A percentile compares a stretch with the other conserved stretches of the same genome.
Conservation (phyloP, 352 stramenopile genomes). For the Blastocystis sp. region DNA sequence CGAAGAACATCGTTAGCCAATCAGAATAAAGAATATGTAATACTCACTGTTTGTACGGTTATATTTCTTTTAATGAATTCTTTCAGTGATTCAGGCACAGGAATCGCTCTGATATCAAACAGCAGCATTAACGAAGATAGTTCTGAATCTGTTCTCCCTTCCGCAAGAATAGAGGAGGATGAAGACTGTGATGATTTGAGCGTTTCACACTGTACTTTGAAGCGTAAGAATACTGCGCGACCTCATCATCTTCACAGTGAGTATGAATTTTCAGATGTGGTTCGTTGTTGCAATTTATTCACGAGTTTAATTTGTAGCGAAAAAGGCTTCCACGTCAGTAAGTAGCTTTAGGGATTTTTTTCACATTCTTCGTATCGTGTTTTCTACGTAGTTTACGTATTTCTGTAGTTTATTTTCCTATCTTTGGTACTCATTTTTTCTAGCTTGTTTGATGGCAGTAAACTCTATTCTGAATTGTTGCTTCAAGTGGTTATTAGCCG, state of each 20-base stretch:
- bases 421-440: too few species aligned
- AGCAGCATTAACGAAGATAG: background rate
- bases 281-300: background rate
- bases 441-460: too few species aligned
- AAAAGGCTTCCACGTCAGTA: background rate
- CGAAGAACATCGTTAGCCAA: background rate
- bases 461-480: too few species aligned
- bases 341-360: background rate
- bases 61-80: background rate
- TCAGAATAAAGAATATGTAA: background rate
- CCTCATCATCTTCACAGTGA: background rate
- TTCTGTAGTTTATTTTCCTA: too few species aligned
- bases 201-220: background rate
- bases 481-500: too few species aligned
- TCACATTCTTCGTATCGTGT: background rate
- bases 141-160: background rate
- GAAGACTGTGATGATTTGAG: background rate
- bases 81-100: background rate
- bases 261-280: background rate
- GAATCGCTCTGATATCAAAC: background rate
- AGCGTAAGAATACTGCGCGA: background rate
- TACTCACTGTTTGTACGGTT: background rate
- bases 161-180: background rate
- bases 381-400: background rate
- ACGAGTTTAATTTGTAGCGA: background rate